Evolutionary conservation across 2,329 filamentous ascomycete genomes (phyloP).

Genomic region (Paramyrothecium roridum): DNA sequence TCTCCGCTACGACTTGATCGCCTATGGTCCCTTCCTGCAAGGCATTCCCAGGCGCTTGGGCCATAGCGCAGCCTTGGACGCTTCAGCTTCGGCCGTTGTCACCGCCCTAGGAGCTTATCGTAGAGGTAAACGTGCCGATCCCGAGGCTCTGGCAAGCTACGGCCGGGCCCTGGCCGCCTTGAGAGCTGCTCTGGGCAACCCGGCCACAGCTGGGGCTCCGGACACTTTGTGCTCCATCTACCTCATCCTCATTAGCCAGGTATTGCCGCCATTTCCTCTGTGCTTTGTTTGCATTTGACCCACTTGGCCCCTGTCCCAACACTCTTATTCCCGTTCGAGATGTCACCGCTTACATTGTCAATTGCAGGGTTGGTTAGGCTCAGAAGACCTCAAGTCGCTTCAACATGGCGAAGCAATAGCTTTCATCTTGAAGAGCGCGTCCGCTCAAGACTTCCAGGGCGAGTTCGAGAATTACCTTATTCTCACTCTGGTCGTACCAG

Average conservation of each 20-base stretch:
- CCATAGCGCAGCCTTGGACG: conserved; percentile 40
- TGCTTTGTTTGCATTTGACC: not conserved
- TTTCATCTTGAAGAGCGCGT: conserved; percentile 22
- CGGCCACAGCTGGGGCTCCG: conserved; percentile 17
- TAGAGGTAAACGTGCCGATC: conserved; percentile 8
- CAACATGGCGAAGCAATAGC: conserved; percentile 29
- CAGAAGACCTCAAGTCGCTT: conserved; percentile 15
- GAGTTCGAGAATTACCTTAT: conserved; percentile 24
- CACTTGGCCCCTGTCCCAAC: not conserved
- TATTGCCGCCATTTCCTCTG: conserved; percentile 7
- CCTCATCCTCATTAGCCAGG: conserved; percentile 31
- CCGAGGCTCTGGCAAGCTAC: conserved; percentile 23
- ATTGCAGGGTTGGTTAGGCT: conserved; percentile 25
- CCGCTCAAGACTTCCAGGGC: conserved; percentile 16
- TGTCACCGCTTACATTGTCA: not conserved
- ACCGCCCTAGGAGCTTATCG: conserved; percentile 14
- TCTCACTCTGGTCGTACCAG: conserved; percentile 24
- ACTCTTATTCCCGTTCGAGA: not conserved
- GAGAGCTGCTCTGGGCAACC: conserved; percentile 20
- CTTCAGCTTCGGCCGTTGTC: conserved; percentile 26
- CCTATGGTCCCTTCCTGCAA: conserved; percentile 42
- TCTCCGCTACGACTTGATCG: conserved; percentile 41
- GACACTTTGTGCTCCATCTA: conserved; percentile 35
- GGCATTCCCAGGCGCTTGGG: conserved; percentile 44
- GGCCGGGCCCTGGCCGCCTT: conserved; percentile 24